A percentile compares a stretch with the other conserved stretches of the same genome.
phyloP scores from a whole-genome alignment of 2,329 filamentous ascomycete species.

The Venturia effusa region DNA sequence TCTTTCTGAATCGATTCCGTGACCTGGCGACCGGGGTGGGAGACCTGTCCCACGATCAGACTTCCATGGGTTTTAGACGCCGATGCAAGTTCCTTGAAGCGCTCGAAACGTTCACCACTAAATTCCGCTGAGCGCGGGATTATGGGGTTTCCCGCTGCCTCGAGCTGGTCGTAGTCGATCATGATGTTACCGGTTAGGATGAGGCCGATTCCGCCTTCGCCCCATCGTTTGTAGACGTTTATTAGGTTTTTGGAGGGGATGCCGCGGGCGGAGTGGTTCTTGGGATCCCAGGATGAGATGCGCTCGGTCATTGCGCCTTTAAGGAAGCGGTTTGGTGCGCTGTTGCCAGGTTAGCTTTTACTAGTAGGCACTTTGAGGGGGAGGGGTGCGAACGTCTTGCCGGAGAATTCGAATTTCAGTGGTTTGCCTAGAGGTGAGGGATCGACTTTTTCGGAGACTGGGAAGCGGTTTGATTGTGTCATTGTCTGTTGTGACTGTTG shows the following conservation, averaged over 20 bases:
- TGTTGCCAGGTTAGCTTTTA: not conserved
- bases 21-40: slow-evolving; percentile 51
- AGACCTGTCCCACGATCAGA: slow-evolving; percentile 50
- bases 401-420: slow-evolving; percentile 8
- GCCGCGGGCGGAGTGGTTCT: slow-evolving; percentile 40
- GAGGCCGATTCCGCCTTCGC: slow-evolving; percentile 44
- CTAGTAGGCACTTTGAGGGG: not conserved
- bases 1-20: slow-evolving; percentile 33
- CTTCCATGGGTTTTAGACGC: slow-evolving; percentile 46
- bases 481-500: not conserved
- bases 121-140: slow-evolving; percentile 43
- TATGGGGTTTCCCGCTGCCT: slow-evolving; percentile 46
- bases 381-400: not conserved
- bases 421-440: not conserved
- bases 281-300: slow-evolving; percentile 49
- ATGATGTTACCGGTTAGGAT: slow-evolving; percentile 55
- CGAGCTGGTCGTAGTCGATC: slow-evolving; percentile 49
- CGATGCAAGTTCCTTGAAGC: slow-evolving; percentile 45
- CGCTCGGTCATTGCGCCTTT: slow-evolving; percentile 50
- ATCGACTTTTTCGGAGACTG: not conserved
- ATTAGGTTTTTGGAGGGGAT: slow-evolving; percentile 42
- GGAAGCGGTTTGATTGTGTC: not conserved
- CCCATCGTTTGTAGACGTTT: slow-evolving; percentile 28
- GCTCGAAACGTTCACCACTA: slow-evolving; percentile 47
- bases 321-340: slow-evolving; percentile 9